These are phyloP conservation scores for Cyclotella sp. DNA, from an alignment of 108 stramenopile species.

Conservation along the genomic window DNA sequence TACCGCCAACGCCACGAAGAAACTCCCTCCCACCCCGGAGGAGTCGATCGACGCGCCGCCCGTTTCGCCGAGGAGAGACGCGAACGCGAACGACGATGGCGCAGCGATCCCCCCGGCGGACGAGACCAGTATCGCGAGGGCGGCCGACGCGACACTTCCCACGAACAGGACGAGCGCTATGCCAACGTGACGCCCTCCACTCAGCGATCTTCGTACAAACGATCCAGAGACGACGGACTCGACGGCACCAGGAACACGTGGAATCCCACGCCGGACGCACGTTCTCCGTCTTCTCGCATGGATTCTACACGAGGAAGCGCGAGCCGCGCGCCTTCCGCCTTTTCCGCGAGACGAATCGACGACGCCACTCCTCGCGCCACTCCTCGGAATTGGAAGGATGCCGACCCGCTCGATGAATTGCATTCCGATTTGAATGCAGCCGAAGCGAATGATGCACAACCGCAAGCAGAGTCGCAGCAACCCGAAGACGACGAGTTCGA, in stretches of 20 bases:
- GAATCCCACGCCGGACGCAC: slow-evolving; percentile 17
- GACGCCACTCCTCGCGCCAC: slow-evolving; percentile 10
- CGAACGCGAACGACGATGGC: neutral
- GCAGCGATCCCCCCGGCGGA: neutral
- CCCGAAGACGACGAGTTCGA: slow-evolving; percentile 87
- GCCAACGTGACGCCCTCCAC: slow-evolving; percentile 50
- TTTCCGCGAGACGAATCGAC: neutral
- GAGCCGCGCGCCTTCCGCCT: neutral
- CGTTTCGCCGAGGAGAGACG: slow-evolving; percentile 41
- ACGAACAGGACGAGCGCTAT: neutral
- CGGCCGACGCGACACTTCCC: neutral
- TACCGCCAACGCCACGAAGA: slow-evolving; percentile 58
- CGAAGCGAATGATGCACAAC: neutral
- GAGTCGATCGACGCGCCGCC: slow-evolving; percentile 60
- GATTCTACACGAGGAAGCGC: neutral
- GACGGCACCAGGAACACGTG: neutral
- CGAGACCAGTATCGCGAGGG: neutral
- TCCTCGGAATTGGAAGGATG: slow-evolving; percentile 11
- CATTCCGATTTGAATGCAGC: slow-evolving; percentile 19
- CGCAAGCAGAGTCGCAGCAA: slow-evolving; percentile 22
- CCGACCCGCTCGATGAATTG: slow-evolving; percentile 37
- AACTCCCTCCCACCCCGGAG: slow-evolving; percentile 79
- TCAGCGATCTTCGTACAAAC: slow-evolving; percentile 33
- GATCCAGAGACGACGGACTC: neutral
- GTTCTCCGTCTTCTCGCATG: neutral